These are phyloP conservation scores for Symbiodinium natans DNA, from an alignment of 73 alveolate species.

Conservation along the genomic window DNA sequence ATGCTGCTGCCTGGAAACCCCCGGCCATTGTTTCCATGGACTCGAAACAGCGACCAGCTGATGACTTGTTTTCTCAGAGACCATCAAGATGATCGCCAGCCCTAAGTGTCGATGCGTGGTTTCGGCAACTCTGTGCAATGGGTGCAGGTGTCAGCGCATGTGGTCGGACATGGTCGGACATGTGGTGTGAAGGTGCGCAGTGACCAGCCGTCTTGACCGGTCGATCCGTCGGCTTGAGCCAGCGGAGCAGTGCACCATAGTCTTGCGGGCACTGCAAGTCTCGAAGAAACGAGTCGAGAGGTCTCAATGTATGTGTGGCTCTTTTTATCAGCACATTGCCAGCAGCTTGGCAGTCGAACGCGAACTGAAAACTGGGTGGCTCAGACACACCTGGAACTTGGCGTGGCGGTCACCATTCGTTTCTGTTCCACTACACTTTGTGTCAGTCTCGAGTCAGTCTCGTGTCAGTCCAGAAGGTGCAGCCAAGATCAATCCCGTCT, in stretches of 20 bases:
- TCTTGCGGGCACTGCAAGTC: too few relatives aligned
- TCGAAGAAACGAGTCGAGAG: too few relatives aligned
- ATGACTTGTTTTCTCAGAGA: too few relatives aligned
- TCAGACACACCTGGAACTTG: neutral
- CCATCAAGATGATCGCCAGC: too few relatives aligned
- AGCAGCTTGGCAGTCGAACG: neutral
- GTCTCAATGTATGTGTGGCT: neutral
- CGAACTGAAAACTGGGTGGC: conserved; percentile 6
- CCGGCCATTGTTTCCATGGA: too few relatives aligned
- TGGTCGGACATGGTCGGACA: too few relatives aligned
- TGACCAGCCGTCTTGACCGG: conserved; percentile 13
- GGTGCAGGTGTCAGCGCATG: neutral
- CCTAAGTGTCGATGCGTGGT: neutral
- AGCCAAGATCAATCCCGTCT: neutral
- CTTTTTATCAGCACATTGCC: neutral
- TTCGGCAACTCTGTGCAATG: neutral
- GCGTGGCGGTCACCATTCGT: conserved; percentile 6
- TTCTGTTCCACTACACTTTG: conserved; percentile 2
- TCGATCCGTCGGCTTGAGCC: neutral
- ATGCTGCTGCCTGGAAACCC: too few relatives aligned
- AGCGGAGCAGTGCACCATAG: too few relatives aligned
- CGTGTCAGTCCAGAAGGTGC: neutral
- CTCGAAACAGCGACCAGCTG: too few relatives aligned
- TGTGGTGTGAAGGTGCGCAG: too few relatives aligned
- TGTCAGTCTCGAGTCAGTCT: neutral